Evolutionary conservation across 2,329 filamentous ascomycete genomes (phyloP), one percentile per base, ranked within the genome.

Genomic region (Colletotrichum cereale): DNA sequence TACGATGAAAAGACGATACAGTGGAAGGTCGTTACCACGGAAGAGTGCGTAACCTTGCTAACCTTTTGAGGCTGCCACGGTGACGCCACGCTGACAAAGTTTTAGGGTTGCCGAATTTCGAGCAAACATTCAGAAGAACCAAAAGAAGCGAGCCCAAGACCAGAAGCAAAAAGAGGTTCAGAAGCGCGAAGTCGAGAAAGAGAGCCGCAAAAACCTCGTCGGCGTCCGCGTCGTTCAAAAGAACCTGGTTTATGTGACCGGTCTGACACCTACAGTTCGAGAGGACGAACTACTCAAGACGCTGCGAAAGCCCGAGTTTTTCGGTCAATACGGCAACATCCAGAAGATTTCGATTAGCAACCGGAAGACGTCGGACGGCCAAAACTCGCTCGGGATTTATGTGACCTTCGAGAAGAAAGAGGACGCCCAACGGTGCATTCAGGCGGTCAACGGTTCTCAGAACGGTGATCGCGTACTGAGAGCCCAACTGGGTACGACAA

Each of bases 321-420:
- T 99, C 78, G 96, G 96, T 7, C 96, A 99, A 81, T 99, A 99
- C 80, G 96, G 96, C 76, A 96, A 96, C 79, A 99, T 99, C 76
- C 93, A 97, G 79, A 99, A 99, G 82, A 98, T 99, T 67, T 97
- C 97, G 66, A 97, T 99, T 75, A 98, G 95, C 86, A 98, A 97
- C 81, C 90, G 95, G 50, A 97, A 97, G 81, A 94, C 88, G 72
- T 88, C 89, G 40, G 89, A 91, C 77, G 89, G 89, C 38, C 88
- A 96, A 73, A 93, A 94, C 75, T 97, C 95, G 0, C 92, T 99
- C 6, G 96, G 96, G 57, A 96, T 99, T 62, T 99, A 99, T 79
- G 96, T 99, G n/a, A 99, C 96, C 0, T 99, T 98, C 80, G 93
- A 96, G 75, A 92, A 90, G 74, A 97, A 97, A 79, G 91, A 94